Percentiles rank a stretch among this genome's conserved stretches.
phyloP scores from a whole-genome alignment of 352 stramenopile genomes.

The Phytopythium chamaehyphon region DNA sequence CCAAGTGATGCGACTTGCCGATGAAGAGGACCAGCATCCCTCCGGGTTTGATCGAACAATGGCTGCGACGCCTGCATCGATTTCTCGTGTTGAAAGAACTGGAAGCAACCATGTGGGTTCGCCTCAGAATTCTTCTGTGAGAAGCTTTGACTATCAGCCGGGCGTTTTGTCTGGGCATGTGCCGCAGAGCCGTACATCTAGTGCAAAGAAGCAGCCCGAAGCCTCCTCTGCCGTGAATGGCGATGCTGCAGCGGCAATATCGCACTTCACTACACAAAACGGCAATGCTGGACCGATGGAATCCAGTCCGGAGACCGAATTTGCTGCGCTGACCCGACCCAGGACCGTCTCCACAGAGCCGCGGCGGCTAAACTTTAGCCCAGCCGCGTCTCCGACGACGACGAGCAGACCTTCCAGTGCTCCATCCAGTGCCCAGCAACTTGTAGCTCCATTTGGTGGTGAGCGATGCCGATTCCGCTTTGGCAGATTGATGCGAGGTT shows the following conservation, averaged over 20 bases:
- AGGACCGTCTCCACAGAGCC: slow-evolving; percentile 16
- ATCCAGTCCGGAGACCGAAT: slow-evolving; percentile 31
- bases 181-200: slow-evolving; percentile 31
- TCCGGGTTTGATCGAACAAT: slow-evolving; percentile 2
- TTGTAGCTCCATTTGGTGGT: slow-evolving; percentile 35
- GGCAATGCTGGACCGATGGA: slow-evolving; percentile 37
- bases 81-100: not conserved
- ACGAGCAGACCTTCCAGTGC: slow-evolving; percentile 11
- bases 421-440: slow-evolving; percentile 20
- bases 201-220: slow-evolving; percentile 20
- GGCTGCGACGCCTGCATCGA: slow-evolving; percentile 1
- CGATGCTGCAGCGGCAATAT: slow-evolving; percentile 3
- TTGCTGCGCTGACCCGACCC: slow-evolving; percentile 31
- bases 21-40: not conserved
- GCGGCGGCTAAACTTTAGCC: slow-evolving; percentile 5
- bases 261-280: not conserved
- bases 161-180: slow-evolving; percentile 64
- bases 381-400: slow-evolving; percentile 1
- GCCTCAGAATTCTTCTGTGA: no score
- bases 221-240: slow-evolving; percentile 5
- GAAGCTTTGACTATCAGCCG: slow-evolving; percentile 45
- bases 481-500: slow-evolving; percentile 5
- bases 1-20: not conserved
- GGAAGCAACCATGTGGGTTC: not conserved
- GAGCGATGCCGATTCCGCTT: slow-evolving; percentile 8